phyloP scores from a whole-genome alignment of 176 grass and related monocot species.

The Saccharum officinarum region DNA sequence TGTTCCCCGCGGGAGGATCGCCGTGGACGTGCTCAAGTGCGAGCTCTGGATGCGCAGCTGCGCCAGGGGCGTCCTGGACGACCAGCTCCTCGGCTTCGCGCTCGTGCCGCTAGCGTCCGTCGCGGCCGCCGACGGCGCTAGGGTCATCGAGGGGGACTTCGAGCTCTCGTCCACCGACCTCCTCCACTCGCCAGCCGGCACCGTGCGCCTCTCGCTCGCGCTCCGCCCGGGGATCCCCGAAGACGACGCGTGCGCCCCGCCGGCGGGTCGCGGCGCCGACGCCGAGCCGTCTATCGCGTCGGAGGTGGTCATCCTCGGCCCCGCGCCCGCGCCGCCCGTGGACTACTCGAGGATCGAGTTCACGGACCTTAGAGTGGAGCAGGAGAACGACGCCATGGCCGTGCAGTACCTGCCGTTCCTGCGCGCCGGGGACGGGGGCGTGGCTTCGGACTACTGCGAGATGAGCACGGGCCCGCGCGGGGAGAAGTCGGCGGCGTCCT shows the following conservation, averaged over 20 bases:
- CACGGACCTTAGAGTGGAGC: slow-evolving; percentile 55
- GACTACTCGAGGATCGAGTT: slow-evolving; percentile 62
- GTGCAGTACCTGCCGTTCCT: slow-evolving; percentile 81
- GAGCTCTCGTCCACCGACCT: slow-evolving; percentile 85
- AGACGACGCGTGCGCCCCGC: neutral
- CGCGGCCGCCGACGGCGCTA: slow-evolving; percentile 19
- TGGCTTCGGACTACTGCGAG: slow-evolving; percentile 18
- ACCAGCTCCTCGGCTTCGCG: slow-evolving; percentile 93
- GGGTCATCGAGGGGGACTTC: slow-evolving; percentile 44
- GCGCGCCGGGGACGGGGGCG: neutral
- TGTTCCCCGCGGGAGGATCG: slow-evolving; percentile 4
- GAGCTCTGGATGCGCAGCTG: slow-evolving; percentile 93
- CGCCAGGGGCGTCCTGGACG: slow-evolving; percentile 53
- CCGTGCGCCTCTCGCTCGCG: slow-evolving; percentile 58
- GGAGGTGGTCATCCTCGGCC: slow-evolving; percentile 72
- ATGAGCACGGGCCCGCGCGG: slow-evolving; percentile 40
- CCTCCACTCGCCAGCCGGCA: slow-evolving; percentile 72
- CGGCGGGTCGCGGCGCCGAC: neutral
- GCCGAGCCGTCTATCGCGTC: slow-evolving; percentile 58
- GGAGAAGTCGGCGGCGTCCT: slow-evolving; percentile 19
- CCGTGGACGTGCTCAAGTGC: slow-evolving; percentile 76
- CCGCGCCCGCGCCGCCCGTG: neutral
- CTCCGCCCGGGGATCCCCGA: slow-evolving; percentile 28
- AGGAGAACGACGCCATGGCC: slow-evolving; percentile 81
- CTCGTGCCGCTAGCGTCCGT: slow-evolving; percentile 73